phyloP scores from a whole-genome alignment of 2,329 filamentous ascomycete genomes.

The Harringtonia aguacate region DNA sequence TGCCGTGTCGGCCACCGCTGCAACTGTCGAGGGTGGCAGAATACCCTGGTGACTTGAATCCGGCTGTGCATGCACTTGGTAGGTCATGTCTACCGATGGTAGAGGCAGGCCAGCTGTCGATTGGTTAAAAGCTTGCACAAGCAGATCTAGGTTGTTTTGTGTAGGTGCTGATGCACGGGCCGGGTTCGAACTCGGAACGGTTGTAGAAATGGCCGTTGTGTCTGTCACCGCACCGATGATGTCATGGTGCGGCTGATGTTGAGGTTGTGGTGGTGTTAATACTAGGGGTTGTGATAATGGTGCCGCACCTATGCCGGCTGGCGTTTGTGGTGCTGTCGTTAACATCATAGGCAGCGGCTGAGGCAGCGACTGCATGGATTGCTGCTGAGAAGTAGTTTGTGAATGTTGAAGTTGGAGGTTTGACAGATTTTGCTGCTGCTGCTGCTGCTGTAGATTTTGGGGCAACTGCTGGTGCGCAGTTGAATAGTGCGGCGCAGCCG shows the following conservation, averaged over 20 bases:
- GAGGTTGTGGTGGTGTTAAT: not conserved
- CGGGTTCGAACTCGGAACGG: not conserved
- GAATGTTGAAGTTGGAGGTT: not conserved
- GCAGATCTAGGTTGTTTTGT: slow-evolving; percentile 23
- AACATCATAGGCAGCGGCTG: not conserved
- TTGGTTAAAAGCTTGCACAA: slow-evolving; percentile 22
- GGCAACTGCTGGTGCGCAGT: not conserved
- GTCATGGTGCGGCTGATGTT: not conserved
- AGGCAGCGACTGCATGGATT: not conserved
- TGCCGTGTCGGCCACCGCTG: not conserved
- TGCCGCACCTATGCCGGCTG: too few relatives aligned
- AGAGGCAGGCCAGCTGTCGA: not conserved
- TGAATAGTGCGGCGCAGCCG: not conserved
- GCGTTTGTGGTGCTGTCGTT: not conserved
- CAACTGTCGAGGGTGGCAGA: not conserved
- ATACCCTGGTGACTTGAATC: not conserved
- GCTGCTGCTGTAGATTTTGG: not conserved
- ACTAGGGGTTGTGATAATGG: too few relatives aligned
- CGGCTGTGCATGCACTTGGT: slow-evolving; percentile 9
- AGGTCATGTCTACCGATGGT: not conserved
- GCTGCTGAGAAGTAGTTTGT: not conserved
- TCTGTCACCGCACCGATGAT: not conserved
- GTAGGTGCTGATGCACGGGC: not conserved
- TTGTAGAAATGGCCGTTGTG: too few relatives aligned
- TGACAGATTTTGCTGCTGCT: not conserved